Evolutionary conservation across 257 asterid species (phyloP), one percentile per base, ranked within the genome.

Genomic region (Ocimum tenuiflorum): DNA sequence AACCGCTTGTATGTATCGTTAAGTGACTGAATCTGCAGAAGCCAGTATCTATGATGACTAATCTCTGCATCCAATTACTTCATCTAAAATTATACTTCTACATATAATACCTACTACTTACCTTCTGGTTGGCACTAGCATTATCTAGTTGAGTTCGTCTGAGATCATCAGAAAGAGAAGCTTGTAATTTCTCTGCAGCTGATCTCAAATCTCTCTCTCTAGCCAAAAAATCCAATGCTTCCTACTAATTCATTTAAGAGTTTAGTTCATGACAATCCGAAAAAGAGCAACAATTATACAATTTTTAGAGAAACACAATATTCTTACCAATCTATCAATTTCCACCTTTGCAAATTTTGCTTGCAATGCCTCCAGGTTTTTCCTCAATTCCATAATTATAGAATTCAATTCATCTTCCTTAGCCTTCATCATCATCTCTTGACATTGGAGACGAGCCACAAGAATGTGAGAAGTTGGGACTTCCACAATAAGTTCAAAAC

Each of bases 371-470:
- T 75, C 91, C 70, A 79, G 69, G 62, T 78, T 85, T 70, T 83
- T 85, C 73, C 94, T 83, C 63, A 94, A 55, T 63, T 88, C 97
- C 84, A 79, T 81, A 19, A 88, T 83, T 43, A 88, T 85, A 27
- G 88, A 83, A 56, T 88, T 90, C 68, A 86, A 50, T 72, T 90
- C 95, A 58, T 88, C 95, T 72, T 85, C 94, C 69, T 85, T 94
- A 8, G 92, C 91, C 73, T 77, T 85, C 95, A 85, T 83, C 74
- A 81, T 48, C 74, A 63, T 72, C 73, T 94, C 97, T 94, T 69
- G 15, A 57, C 60, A 53, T 69, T 94, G 71, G 15, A 57, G 61
- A 53, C 69, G 1, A 42, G 14, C 17, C 52, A 60, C 33, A 38
- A 63, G 12, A 27, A 1, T n/a, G 54, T 63, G 41, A 69, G 56